phyloP scores from a whole-genome alignment of 768 basidiomycete genomes.

The Boletus huronensis region DNA sequence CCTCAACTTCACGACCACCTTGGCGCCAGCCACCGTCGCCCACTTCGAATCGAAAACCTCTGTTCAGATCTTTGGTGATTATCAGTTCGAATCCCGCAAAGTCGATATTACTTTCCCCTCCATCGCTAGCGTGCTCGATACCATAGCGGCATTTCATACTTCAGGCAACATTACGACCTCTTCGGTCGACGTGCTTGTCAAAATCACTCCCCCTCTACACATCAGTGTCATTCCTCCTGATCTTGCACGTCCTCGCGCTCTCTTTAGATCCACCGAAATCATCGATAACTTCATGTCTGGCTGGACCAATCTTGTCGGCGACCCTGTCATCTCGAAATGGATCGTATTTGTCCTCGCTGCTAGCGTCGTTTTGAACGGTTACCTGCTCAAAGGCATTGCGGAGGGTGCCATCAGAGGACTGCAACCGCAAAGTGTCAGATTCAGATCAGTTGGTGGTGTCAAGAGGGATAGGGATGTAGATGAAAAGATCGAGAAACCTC shows the following conservation, averaged over 20 bases:
- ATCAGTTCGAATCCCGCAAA: slow-evolving; percentile 37
- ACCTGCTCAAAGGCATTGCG: slow-evolving; percentile 82
- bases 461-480: slow-evolving; percentile 22
- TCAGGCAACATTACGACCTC: slow-evolving; percentile 12
- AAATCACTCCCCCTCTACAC: slow-evolving; percentile 58
- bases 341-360: slow-evolving; percentile 85
- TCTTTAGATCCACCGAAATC: slow-evolving; percentile 44
- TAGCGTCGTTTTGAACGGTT: slow-evolving; percentile 88
- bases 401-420: slow-evolving; percentile 42
- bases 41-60: slow-evolving; percentile 35
- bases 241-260: slow-evolving; percentile 29
- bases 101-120: slow-evolving; percentile 69
- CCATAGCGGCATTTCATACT: slow-evolving; percentile 43
- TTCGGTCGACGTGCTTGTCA: slow-evolving; percentile 50
- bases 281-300: slow-evolving; percentile 85
- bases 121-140: slow-evolving; percentile 54
- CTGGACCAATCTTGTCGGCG: slow-evolving; percentile 90
- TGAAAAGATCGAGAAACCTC: slow-evolving; percentile 18
- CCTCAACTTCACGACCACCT: slow-evolving; percentile 88
- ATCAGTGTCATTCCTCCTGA: slow-evolving; percentile 44
- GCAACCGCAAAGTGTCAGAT: slow-evolving; percentile 31
- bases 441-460: slow-evolving; percentile 22
- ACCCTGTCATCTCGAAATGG: slow-evolving; percentile 93
- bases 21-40: slow-evolving; percentile 62
- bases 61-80: slow-evolving; percentile 12